Evolutionary conservation across 2,329 filamentous ascomycete genomes (phyloP).

Genomic region (Colletotrichum tamarilloi): DNA sequence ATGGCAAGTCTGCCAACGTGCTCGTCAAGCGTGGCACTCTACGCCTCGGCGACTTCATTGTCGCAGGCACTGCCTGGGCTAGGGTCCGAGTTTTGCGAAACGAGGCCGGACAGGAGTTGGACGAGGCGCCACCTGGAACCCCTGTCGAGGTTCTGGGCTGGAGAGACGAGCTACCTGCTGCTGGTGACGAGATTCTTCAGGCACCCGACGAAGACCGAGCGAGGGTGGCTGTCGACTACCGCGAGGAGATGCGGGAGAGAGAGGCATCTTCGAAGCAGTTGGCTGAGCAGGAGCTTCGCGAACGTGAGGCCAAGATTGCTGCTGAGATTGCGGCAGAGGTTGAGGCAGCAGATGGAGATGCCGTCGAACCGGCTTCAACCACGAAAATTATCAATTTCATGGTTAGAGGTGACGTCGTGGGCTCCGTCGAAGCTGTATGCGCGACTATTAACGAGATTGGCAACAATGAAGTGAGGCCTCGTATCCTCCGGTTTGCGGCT

Average conservation of each 20-base stretch:
- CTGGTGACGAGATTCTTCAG: slow-evolving; percentile 89
- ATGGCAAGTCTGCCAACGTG: slow-evolving; percentile 87
- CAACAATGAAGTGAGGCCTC: slow-evolving; percentile 83
- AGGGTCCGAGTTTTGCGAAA: slow-evolving; percentile 86
- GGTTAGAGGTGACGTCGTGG: slow-evolving; percentile 92
- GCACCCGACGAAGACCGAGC: slow-evolving; percentile 82
- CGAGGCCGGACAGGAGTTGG: slow-evolving; percentile 79
- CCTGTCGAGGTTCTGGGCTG: slow-evolving; percentile 96
- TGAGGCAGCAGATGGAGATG: slow-evolving; percentile 50
- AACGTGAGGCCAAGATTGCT: slow-evolving; percentile 61
- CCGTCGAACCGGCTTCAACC: slow-evolving; percentile 43
- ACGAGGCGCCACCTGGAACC: slow-evolving; percentile 84
- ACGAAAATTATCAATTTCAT: slow-evolving; percentile 79
- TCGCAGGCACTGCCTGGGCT: slow-evolving; percentile 90
- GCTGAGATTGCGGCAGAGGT: slow-evolving; percentile 49
- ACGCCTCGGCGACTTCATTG: slow-evolving; percentile 81
- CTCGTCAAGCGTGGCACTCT: slow-evolving; percentile 91
- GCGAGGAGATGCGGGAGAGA: slow-evolving; percentile 77
- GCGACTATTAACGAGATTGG: slow-evolving; percentile 82
- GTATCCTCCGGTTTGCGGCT: slow-evolving; percentile 80
- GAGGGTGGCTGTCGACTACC: slow-evolving; percentile 80
- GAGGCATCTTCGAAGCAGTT: slow-evolving; percentile 84
- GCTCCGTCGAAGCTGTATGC: slow-evolving; percentile 90
- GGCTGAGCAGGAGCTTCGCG: slow-evolving; percentile 76
- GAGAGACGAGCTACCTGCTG: slow-evolving; percentile 82